phyloP scores from a whole-genome alignment of 139 green algal genomes.

The Closterium sp. region DNA sequence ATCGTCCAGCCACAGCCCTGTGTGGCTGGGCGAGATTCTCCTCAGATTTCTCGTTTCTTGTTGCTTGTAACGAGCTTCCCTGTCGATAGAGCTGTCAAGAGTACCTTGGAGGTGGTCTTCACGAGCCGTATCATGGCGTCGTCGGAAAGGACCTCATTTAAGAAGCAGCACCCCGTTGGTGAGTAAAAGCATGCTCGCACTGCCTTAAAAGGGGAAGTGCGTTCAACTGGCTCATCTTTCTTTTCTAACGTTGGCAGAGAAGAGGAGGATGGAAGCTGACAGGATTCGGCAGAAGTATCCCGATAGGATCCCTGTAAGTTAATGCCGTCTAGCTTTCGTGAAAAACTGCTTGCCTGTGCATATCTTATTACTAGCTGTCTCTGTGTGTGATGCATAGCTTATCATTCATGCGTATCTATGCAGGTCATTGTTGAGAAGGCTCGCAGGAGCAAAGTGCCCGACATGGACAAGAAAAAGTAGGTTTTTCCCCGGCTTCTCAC shows the following conservation, averaged over 20 bases:
- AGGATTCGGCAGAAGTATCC: slow-evolving; percentile 97
- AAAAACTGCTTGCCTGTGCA: too few species aligned
- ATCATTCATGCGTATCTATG: slow-evolving; percentile 16
- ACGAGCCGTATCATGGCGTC: not conserved
- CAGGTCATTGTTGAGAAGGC: slow-evolving; percentile 99
- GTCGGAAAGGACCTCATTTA: not conserved
- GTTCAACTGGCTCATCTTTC: not conserved
- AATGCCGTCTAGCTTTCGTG: not conserved
- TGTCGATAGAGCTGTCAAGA: not conserved
- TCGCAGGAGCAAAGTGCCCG: slow-evolving; percentile 91
- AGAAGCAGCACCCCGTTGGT: not conserved
- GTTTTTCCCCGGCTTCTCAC: slow-evolving; percentile 12
- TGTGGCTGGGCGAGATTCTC: not conserved
- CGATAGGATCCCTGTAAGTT: slow-evolving; percentile 84
- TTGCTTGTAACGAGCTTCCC: too few species aligned
- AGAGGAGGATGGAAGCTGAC: slow-evolving; percentile 83
- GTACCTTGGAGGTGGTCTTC: not conserved
- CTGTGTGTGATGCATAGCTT: not conserved
- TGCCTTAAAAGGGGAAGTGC: too few species aligned
- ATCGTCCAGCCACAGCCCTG: not conserved
- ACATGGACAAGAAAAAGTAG: slow-evolving; percentile 99
- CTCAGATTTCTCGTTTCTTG: not conserved
- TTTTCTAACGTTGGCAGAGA: slow-evolving; percentile 70
- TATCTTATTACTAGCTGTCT: not conserved
- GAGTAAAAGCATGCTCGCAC: too few species aligned